Evolutionary conservation across 2,329 filamentous ascomycete species (phyloP).

Genomic region (Paramyrothecium roridum): DNA sequence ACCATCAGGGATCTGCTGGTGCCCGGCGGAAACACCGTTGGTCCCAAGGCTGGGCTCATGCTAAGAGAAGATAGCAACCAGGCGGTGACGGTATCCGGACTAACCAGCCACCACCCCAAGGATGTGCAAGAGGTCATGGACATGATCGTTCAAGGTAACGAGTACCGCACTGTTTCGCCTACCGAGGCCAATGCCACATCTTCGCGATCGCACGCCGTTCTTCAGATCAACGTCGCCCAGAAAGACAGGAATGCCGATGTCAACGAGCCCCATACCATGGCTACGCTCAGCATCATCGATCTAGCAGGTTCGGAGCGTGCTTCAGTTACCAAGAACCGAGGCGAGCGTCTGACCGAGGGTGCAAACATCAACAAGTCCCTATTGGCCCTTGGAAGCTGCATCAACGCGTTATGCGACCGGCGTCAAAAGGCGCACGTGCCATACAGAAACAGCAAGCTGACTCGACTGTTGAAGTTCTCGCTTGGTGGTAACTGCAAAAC

Average conservation of each 20-base stretch:
- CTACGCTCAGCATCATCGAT: conserved; percentile 96
- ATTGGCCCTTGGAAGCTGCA: conserved; percentile 90
- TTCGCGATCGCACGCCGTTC: conserved; percentile 91
- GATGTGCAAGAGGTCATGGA: conserved; percentile 98
- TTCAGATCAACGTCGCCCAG: conserved; percentile 94
- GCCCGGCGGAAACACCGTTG: conserved; percentile 61
- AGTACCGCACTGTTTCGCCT: conserved; percentile 90
- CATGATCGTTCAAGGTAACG: conserved; percentile 94
- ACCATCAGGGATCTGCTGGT: conserved; percentile 93
- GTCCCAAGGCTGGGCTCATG: conserved; percentile 73
- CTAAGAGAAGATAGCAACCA: conserved; percentile 93
- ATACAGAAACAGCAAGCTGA: conserved; percentile 97
- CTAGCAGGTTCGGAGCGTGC: conserved; percentile 93
- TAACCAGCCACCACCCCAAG: conserved; percentile 87
- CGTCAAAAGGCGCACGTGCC: conserved; percentile 91
- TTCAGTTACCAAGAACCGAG: conserved; percentile 93
- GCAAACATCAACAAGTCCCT: conserved; percentile 99
- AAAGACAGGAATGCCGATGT: conserved; percentile 91
- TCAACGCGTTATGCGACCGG: conserved; percentile 94
- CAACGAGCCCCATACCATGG: conserved; percentile 96
- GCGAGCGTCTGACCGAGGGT: conserved; percentile 85
- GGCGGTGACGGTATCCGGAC: conserved; percentile 82
- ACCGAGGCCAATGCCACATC: conserved; percentile 97
- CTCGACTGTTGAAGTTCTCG: conserved; percentile 91
- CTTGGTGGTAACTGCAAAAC: conserved; percentile 97